These are phyloP conservation scores for Pelargonium nanum DNA, from an alignment of 345 rosid species.

Conservation along the genomic window DNA sequence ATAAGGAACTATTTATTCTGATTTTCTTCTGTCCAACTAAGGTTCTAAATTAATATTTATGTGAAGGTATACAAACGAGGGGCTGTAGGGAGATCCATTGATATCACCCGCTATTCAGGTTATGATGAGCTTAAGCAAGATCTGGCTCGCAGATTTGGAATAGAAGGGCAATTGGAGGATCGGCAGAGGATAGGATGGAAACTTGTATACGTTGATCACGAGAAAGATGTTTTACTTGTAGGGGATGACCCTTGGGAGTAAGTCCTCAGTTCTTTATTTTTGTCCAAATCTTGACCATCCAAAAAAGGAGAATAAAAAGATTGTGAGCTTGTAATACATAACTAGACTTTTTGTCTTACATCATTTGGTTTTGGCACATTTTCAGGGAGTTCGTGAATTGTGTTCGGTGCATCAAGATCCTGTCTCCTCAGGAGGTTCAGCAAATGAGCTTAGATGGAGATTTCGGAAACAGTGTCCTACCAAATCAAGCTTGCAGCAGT, in stretches of 20 bases:
- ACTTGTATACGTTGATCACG: conserved; percentile 69
- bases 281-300: not conserved
- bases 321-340: too few species aligned
- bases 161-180: conserved; percentile 74
- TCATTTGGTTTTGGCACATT: not conserved
- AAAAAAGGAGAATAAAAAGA: too few species aligned
- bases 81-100: conserved; percentile 71
- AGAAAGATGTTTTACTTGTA: conserved; percentile 58
- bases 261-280: conserved; percentile 12
- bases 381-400: conserved; percentile 66
- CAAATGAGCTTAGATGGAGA: conserved; percentile 74
- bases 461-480: conserved; percentile 37
- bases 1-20: too few species aligned
- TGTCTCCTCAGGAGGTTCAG: conserved; percentile 72
- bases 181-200: conserved; percentile 64
- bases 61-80: conserved; percentile 68
- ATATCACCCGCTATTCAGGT: conserved; percentile 57
- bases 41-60: conserved; percentile 7
- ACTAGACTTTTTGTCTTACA: conserved; percentile 2
- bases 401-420: conserved; percentile 53
- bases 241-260: conserved; percentile 91
- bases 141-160: conserved; percentile 65
- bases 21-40: not conserved
- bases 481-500: conserved; percentile 61
- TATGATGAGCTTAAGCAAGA: conserved; percentile 63